phyloP scores from a whole-genome alignment of 139 green algal species.

The Chlamydomonas urium region DNA sequence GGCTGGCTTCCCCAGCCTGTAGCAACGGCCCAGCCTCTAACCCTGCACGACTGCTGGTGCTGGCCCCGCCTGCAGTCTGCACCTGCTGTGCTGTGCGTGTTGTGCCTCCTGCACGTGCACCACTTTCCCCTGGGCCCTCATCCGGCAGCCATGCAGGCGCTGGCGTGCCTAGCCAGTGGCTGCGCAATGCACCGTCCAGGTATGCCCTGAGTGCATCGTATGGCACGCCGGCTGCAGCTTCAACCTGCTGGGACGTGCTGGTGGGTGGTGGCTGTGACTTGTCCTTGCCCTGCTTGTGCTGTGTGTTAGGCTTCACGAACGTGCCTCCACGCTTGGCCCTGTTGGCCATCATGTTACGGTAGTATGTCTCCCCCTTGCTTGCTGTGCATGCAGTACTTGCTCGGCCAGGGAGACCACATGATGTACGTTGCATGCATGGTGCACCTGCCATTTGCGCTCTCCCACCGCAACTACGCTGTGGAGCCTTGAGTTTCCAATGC shows the following conservation, averaged over 20 bases:
- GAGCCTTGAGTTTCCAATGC: background rate
- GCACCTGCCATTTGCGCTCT: background rate
- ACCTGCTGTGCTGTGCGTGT: too few relatives aligned
- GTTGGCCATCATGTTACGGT: conserved; percentile 11
- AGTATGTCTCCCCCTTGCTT: conserved; percentile 7
- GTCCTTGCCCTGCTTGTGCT: background rate
- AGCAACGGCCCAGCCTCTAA: too few relatives aligned
- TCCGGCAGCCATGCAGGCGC: background rate
- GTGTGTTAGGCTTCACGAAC: background rate
- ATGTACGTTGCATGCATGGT: background rate
- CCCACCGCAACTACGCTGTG: background rate
- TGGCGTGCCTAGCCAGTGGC: background rate
- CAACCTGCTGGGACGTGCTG: too few relatives aligned
- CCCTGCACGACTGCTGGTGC: too few relatives aligned
- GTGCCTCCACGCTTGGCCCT: background rate
- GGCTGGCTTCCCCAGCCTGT: too few relatives aligned
- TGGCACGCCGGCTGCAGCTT: too few relatives aligned
- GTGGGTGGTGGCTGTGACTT: too few relatives aligned
- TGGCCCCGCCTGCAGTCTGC: too few relatives aligned
- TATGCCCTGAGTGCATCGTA: too few relatives aligned
- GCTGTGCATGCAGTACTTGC: background rate
- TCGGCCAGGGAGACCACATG: background rate
- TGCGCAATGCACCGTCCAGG: too few relatives aligned
- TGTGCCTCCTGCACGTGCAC: too few relatives aligned
- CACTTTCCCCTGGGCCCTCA: too few relatives aligned